Evolutionary conservation across 768 basidiomycete species (phyloP), one percentile per base, ranked within the genome.

Genomic region (Kwoniella bestiolae): DNA sequence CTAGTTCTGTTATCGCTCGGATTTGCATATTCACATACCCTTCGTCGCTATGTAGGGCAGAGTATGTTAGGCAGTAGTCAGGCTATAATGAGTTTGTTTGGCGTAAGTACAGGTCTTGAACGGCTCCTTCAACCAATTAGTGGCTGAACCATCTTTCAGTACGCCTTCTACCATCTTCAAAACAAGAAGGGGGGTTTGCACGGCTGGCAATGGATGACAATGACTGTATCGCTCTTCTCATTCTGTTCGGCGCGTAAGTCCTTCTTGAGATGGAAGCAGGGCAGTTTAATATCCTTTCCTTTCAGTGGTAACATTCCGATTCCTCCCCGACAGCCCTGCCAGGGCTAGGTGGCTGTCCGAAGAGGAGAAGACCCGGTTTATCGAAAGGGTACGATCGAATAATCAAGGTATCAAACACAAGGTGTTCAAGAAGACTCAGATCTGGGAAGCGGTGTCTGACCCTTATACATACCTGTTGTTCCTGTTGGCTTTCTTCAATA

Each of bases 331-430:
- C 50, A 55, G 66, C 5, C 74, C 74, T 9, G 46, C 55, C 9
- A 46, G 60, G 28, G 71, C 67, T 14, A 35, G 60, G 46, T 73
- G 66, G 66, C 60, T 65, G 11, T 35, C 63, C 23, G 67, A 66
- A 21, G 84, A 84, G 65, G 1, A 90, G 87, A 68, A 78, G 34
- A 14, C 66, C 63, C 0, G 67, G 31, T 63, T 69, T 67, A 58
- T 59, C 50, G 52, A 68, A 47, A 26, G 76, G 66, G 60, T 78
- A 67, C 44, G 50, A 92, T 82, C 83, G 69, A 86, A 87, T 63
- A 83, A 85, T 49, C 85, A 85, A 25, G 85, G 85, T 12, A 82
- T 86, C 34, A 85, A 86, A 71, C 85, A 86, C 71, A 84, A 81
- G 67, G 78, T 81, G 31, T 86, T 84, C 77, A 86, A 86, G 45